Conservation (phyloP, 192 early-diverging fungal species). For the Mortierella hygrophila region DNA sequence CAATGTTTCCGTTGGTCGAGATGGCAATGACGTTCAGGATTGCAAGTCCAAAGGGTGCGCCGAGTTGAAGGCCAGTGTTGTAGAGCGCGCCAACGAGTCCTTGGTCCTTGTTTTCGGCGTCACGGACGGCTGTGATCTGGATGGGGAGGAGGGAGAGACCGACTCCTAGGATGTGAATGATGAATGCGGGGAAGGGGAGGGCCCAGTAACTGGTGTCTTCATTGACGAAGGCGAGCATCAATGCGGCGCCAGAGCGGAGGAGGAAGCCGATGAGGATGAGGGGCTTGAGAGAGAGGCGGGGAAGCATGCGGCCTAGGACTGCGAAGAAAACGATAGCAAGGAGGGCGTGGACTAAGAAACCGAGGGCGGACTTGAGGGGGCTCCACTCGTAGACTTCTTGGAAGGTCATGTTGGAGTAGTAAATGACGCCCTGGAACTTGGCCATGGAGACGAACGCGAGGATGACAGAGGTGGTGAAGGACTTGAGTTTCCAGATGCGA, state of each 20-base stretch:
- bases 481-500: constrained; percentile 52
- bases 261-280: constrained; percentile 34
- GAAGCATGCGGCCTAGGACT: constrained; percentile 47
- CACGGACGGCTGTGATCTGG: constrained; percentile 38
- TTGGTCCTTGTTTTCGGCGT: constrained; percentile 46
- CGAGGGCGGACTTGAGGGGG: constrained; percentile 56
- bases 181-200: constrained; percentile 44
- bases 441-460: constrained; percentile 53
- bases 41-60: constrained; percentile 48
- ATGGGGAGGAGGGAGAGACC: constrained; percentile 33
- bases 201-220: constrained; percentile 35
- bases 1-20: constrained; percentile 24
- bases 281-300: constrained; percentile 23
- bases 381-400: constrained; percentile 57
- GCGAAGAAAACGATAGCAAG: constrained; percentile 41
- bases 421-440: constrained; percentile 57
- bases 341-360: constrained; percentile 56
- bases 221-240: constrained; percentile 35
- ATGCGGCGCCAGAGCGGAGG: constrained; percentile 9
- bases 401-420: constrained; percentile 58
- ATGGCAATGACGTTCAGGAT: constrained; percentile 49
- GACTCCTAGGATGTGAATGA: constrained; percentile 37
- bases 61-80: constrained; percentile 50
- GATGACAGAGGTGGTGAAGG: constrained; percentile 57
- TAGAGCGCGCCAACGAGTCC: constrained; percentile 49